Conservation (phyloP, 2,329 filamentous ascomycete genomes). For the Penicillium decumbens region DNA sequence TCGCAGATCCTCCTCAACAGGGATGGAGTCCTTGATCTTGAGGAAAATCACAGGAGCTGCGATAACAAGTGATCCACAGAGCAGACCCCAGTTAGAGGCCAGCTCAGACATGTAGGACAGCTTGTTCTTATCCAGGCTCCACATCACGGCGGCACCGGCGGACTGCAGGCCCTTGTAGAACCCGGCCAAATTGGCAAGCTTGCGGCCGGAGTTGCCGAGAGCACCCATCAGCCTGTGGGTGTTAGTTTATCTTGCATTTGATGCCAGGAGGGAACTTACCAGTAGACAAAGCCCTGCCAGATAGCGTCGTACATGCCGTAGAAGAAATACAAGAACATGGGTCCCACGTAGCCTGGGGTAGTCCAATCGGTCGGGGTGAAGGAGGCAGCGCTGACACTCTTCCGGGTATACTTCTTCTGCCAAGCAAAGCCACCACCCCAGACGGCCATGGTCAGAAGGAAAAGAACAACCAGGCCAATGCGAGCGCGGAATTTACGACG, state of each 20-base stretch:
- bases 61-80: conserved; percentile 61
- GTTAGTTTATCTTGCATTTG: not conserved
- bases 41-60: conserved; percentile 71
- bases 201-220: conserved; percentile 84
- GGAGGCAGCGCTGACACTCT: conserved; percentile 9
- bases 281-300: conserved; percentile 87
- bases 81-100: conserved; percentile 66
- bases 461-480: conserved; percentile 55
- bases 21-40: conserved; percentile 70
- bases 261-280: conserved; percentile 49
- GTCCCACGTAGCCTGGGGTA: conserved; percentile 62
- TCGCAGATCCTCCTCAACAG: conserved; percentile 71
- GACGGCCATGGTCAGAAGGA: conserved; percentile 65
- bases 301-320: conserved; percentile 82
- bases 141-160: conserved; percentile 62
- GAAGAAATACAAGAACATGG: conserved; percentile 83
- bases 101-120: conserved; percentile 66
- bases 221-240: conserved; percentile 73
- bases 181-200: conserved; percentile 81
- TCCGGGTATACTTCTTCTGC: conserved; percentile 57
- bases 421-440: conserved; percentile 80
- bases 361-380: conserved; percentile 57
- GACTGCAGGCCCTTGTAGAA: conserved; percentile 87
- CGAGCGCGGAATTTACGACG: conserved; percentile 64
- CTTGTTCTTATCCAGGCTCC: conserved; percentile 57